Conservation (phyloP, 192 early-diverging fungal genomes). For the Backusella sp. region DNA sequence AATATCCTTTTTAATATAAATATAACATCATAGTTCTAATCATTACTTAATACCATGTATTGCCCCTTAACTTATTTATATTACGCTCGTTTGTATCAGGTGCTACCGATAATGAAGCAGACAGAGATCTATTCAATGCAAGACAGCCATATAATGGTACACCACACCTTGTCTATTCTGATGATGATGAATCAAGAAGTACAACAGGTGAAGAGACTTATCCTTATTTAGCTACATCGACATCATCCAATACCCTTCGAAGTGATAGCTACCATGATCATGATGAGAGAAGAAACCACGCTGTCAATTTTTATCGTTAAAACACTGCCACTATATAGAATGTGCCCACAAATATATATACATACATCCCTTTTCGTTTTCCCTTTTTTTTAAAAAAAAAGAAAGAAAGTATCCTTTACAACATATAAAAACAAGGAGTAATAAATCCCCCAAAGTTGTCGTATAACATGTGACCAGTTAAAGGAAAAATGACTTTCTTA, state of each 20-base stretch:
- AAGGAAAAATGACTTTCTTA: background rate
- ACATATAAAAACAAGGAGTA: background rate
- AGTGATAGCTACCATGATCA: background rate
- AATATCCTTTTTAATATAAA: conserved; percentile 8
- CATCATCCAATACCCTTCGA: conserved; percentile 7
- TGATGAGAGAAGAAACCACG: background rate
- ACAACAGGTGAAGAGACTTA: conserved; percentile 4
- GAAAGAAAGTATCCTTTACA: background rate
- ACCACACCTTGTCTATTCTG: conserved; percentile 8
- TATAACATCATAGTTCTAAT: background rate
- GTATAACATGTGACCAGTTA: background rate
- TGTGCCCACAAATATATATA: background rate
- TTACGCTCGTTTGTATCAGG: conserved; percentile 17
- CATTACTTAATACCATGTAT: background rate
- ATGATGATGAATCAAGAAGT: conserved; percentile 16
- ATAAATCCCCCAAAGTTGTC: background rate
- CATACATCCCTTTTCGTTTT: background rate
- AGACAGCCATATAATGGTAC: conserved; percentile 12
- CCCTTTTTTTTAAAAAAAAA: background rate
- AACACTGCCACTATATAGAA: background rate
- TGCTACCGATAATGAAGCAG: conserved; percentile 9
- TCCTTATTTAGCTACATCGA: conserved; percentile 5
- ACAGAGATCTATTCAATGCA: background rate
- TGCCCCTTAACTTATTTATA: background rate
- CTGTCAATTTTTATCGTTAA: background rate